Evolutionary conservation across 805 yeast genomes (phyloP), one percentile per base, ranked within the genome.

Genomic region (Cyberlindnera petersonii): DNA sequence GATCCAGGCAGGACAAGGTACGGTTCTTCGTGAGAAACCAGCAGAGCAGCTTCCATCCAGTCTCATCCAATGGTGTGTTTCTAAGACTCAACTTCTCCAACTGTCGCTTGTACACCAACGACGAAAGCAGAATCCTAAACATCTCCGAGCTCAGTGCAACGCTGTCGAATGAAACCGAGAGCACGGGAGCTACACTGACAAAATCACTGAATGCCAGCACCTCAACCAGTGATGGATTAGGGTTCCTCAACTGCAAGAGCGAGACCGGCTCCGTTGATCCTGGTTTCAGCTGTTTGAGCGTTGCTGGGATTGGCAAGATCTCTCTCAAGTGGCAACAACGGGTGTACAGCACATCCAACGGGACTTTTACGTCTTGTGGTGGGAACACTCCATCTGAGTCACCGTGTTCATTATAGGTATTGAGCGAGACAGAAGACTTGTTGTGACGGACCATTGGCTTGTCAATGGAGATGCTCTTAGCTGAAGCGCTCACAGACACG

Each of bases 271-370:
- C 84, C 36, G 78, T 72, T 1, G 89, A 76, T 2, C 89, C 93
- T 9, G 64, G 53, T 53, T 79, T 79, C 45, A 89, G 71, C 58
- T 86, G 95, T 54, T 82, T 84, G 53, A 86, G 56, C 6, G 89
- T 86, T 1, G 95, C 94, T 1, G 95, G 93, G 39, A 89, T 87
- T 1, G 98, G 97, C 43, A 89, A 61, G 36, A 89, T 89, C 55
- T 89, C 97, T 39, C 97, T 69, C 44, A 89, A 63, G 60, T 89
- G 97, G 53, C 97, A 89, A 59, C 97, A 89, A 48, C 97, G 70
- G 0, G 96, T 86, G 61, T 89, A 89, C 55, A 89, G 69, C 28
- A 81, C 70, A 52, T 87, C 95, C 37, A 83, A 72, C 24, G 75
- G 66, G 9, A 68, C 56, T 31, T 56, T 58, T 6, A 53, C 22